Base-by-base conservation (phyloP, 495 filamentous ascomycete genomes). In the Daldinia vernicosa region DNA sequence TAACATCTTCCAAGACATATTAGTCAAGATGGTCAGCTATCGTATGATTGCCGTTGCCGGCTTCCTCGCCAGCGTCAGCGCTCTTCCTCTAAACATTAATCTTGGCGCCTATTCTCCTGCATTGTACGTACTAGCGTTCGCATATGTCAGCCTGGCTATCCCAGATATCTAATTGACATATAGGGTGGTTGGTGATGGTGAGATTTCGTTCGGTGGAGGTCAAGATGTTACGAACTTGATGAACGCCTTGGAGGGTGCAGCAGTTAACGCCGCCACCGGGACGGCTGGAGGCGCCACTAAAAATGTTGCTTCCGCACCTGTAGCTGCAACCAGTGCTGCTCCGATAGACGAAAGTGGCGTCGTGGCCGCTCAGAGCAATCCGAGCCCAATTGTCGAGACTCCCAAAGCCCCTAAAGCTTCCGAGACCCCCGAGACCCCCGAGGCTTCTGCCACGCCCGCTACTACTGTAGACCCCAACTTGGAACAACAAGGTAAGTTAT, bases 51-150 rank as follows among this genome's bases (percentile, higher is more conserved):
- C 78, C 59, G 75, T 79, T 66, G 82, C 80, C 71, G 76, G 79
- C 70, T 72, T 84, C 40, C 77, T 79, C 15, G 78, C 77, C 35
- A 76, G 70, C 62, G 70, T 75, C 60, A 74, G 69, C 54, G 86
- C 85, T 40, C 77, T 88, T 63, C 86, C 86, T 8, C 82, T 88
- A 37, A 88, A 88, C 76, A 88, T 88, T 78, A 88, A 88, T 78
- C 80, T 88, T 43, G 86, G 85, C 30, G 86, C 85, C 37, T 87
- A 87, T 73, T 87, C 86, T 9, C 86, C 86, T 8, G 85, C 86
- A 75, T 76, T 87, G 80, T 76, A 76, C 7, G 74, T 76, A 8
- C 1, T 40, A 26, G 11, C 47, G 47, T 24, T 9, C 45, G 33
- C 30, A 24, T 40, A 50, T 0, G 52, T 24, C 58, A 22, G 22